Percentiles rank a stretch among this genome's conserved stretches.
Evolutionary conservation across 768 basidiomycete species (phyloP).

Genomic region (Hygrocybe coccinea): DNA sequence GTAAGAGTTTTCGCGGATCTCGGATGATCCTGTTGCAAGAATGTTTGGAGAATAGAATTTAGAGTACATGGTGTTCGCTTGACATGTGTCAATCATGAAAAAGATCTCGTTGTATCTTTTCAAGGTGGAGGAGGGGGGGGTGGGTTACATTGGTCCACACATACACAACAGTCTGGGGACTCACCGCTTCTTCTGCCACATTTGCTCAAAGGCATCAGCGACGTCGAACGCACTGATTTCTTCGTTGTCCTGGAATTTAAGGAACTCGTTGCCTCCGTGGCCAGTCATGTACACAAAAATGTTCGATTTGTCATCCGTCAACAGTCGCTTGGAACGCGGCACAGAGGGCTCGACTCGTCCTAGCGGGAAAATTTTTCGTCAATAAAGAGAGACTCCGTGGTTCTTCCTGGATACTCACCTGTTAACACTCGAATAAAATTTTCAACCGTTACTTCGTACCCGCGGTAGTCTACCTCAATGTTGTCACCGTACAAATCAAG

Average conservation of each 20-base stretch:
- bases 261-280: slow-evolving; percentile 95
- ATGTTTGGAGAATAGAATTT: slow-evolving; percentile 93
- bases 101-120: slow-evolving; percentile 88
- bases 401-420: slow-evolving; percentile 66
- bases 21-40: slow-evolving; percentile 83
- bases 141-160: background rate
- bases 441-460: slow-evolving; percentile 97
- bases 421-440: slow-evolving; percentile 90
- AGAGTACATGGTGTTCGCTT: slow-evolving; percentile 93
- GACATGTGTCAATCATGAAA: slow-evolving; percentile 98
- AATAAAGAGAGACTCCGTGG: too few relatives aligned
- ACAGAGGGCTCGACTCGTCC: slow-evolving; percentile 81
- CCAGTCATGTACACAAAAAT: slow-evolving; percentile 98
- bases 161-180: slow-evolving; percentile 15
- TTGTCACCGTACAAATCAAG: slow-evolving; percentile 93
- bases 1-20: slow-evolving; percentile 85
- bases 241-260: slow-evolving; percentile 99
- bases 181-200: slow-evolving; percentile 94
- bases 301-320: slow-evolving; percentile 87
- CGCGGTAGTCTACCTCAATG: slow-evolving; percentile 97
- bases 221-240: slow-evolving; percentile 96
- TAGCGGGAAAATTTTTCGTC: slow-evolving; percentile 24
- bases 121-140: background rate
- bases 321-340: slow-evolving; percentile 86
- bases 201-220: slow-evolving; percentile 97